Base-by-base conservation (phyloP, 345 rosid genomes). In the Geranium brycei region DNA sequence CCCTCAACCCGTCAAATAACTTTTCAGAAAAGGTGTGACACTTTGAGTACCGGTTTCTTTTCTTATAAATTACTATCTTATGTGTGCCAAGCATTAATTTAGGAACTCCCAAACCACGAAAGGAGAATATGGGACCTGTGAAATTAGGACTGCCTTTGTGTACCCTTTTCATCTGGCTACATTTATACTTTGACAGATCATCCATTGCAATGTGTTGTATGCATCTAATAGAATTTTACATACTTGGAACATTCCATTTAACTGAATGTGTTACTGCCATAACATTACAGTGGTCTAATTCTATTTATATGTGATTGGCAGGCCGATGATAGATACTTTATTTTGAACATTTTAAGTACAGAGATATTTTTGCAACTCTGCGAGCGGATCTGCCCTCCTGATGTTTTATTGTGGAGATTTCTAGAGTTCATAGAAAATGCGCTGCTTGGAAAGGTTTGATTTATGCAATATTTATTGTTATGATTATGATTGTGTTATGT, bases 371-470 rank as follows among this genome's bases (percentile, higher is more conserved):
- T 89, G 76, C 81, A 74, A 71, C 76, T 78, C 51, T 77, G 72
- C 62, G 90, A 85, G 66, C 78, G 86, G 80, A 73, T 83, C 77
- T 58, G 58, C 66, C 85, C 86, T 70, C 75, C 83, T 14, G 62
- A 68, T 67, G 77, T 71, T 41, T 51, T 85, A 66, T 65, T 77
- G 63, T 84, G 82, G 68, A 77, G 75, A 68, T 82, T 73, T 74
- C 82, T 92, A 67, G 78, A 71, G 63, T 93, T 85, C 67, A 65
- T 85, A 17, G 91, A 82, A 64, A 73, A 72, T 68, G 85, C 85
- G 18, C 79, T 93, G 75, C 83, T 81, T 65, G 88, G 77, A 71
- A 80, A 84, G 95, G 97, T 87, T 32, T 67, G 81, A 64, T 68
- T 77, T 61, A 63, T 75, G 74, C 62, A 18, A 19, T 65, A 62